A percentile compares a stretch with the other conserved stretches of the same genome.
Conservation (phyloP, 2,329 filamentous ascomycete species). For the Phialophora verrucosa region DNA sequence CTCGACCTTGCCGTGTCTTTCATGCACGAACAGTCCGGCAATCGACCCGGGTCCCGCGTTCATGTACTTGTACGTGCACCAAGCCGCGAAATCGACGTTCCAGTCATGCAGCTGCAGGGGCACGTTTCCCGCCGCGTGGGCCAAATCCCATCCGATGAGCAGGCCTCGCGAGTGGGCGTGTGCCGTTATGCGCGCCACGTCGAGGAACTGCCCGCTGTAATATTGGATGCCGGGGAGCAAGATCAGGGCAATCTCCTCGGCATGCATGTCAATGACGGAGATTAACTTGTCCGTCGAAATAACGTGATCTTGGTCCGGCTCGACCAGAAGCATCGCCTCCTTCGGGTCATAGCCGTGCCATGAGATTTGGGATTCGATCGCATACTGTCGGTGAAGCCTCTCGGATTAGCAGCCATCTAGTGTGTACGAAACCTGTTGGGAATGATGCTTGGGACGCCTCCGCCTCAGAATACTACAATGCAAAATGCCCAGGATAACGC, state of each 20-base stretch:
- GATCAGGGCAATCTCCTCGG: slow-evolving; percentile 72
- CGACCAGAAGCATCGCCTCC: slow-evolving; percentile 74
- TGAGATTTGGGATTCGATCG: slow-evolving; percentile 77
- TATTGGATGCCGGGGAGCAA: slow-evolving; percentile 89
- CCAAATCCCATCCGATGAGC: slow-evolving; percentile 83
- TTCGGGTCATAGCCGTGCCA: slow-evolving; percentile 71
- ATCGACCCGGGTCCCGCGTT: slow-evolving; percentile 85
- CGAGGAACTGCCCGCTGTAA: slow-evolving; percentile 87
- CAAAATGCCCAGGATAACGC: slow-evolving; percentile 7
- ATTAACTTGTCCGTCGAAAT: slow-evolving; percentile 74
- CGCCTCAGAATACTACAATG: not conserved
- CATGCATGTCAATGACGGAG: slow-evolving; percentile 74
- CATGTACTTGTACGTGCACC: slow-evolving; percentile 96
- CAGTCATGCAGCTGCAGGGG: slow-evolving; percentile 80
- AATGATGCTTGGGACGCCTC: too few relatives aligned
- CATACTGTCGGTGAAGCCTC: slow-evolving; percentile 63
- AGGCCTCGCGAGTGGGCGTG: slow-evolving; percentile 75
- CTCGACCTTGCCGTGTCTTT: slow-evolving; percentile 68
- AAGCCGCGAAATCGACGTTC: slow-evolving; percentile 88
- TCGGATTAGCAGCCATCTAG: not conserved
- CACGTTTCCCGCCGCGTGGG: slow-evolving; percentile 85
- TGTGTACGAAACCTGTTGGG: too few relatives aligned
- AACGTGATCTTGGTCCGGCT: slow-evolving; percentile 62
- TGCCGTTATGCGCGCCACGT: slow-evolving; percentile 78
- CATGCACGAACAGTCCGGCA: slow-evolving; percentile 79